Evolutionary conservation across 2,329 filamentous ascomycete species (phyloP), one percentile per base, ranked within the genome.

Genomic region (Phialophora macrospora): DNA sequence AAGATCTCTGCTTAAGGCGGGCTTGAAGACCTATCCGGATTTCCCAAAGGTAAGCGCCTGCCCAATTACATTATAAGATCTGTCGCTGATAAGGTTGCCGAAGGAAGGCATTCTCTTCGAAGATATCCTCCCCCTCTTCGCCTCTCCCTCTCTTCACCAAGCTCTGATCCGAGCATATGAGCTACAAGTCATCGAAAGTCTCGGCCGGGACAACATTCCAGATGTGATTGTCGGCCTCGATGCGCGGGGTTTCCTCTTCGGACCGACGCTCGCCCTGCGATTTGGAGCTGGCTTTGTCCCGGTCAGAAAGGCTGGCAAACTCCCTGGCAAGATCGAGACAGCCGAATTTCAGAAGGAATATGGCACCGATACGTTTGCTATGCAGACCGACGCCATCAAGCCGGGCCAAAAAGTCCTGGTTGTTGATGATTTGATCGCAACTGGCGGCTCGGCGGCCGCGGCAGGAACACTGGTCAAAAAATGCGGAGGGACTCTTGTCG

Each of bases 361-460:
- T 76, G 95, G 95, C 70, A 85, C 88, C 79, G 95, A 99, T 78
- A 89, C 89, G 77, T 98, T 99, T 83, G 92, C 98, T 85, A 96
- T 99, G 83, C 95, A 99, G 83, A 83, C 86, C 72, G 93, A 90
- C 78, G 89, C 90, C 52, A 89, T 99, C 74, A 89, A 90, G 81
- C 84, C 87, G 59, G 93, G 93, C 41, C 92, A 97, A 82, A 93
- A 90, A 78, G 94, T 97, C 64, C 82, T 99, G 68, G 86, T 99
- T 71, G 93, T 99, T 34, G 95, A 99, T 79, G 95, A 99, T 78
- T 96, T 99, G 76, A 98, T 99, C 81, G 95, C 95, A 64, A 99
- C 95, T 71, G 94, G 94, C 80, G 95, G 95, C 73, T 97, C 93
- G 71, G 95, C 95, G 63, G 87, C 87, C 70, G 95, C 94, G 67